These are phyloP conservation scores for Juncus inflexus DNA, from an alignment of 176 grass and related monocot genomes.

Conservation along the genomic window DNA sequence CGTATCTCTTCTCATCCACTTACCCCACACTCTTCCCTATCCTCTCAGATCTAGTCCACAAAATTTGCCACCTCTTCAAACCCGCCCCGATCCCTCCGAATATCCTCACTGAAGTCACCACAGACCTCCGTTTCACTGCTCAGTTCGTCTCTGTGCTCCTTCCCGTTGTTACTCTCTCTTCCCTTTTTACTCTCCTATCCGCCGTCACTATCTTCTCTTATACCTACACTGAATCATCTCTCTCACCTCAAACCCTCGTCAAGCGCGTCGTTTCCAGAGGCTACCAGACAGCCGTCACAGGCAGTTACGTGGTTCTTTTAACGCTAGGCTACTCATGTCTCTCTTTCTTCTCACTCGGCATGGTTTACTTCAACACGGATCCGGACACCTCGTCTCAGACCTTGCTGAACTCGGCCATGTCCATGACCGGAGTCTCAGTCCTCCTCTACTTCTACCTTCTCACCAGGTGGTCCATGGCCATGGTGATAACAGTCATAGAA, in stretches of 20 bases:
- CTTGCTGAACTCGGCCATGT: neutral
- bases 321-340: slow-evolving; percentile 23
- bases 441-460: slow-evolving; percentile 32
- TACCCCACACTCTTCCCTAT: slow-evolving; percentile 24
- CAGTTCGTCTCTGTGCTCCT: neutral
- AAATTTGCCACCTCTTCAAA: neutral
- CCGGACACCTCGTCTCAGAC: neutral
- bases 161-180: slow-evolving; percentile 15
- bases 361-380: neutral
- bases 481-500: slow-evolving; percentile 32
- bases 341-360: slow-evolving; percentile 15
- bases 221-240: slow-evolving; percentile 14
- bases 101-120: neutral
- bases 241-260: slow-evolving; percentile 27
- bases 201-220: slow-evolving; percentile 32
- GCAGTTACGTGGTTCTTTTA: slow-evolving; percentile 29
- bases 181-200: slow-evolving; percentile 28
- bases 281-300: slow-evolving; percentile 37
- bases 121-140: slow-evolving; percentile 21
- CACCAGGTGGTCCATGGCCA: slow-evolving; percentile 40
- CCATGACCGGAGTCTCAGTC: neutral
- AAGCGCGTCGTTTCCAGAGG: slow-evolving; percentile 29
- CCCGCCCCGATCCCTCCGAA: neutral
- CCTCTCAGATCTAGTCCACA: slow-evolving; percentile 18
- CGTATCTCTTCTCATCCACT: slow-evolving; percentile 35